Percentiles rank a stretch among this genome's conserved stretches.
phyloP scores from a whole-genome alignment of 129 eudicot species.

The Kitagawia praeruptora region DNA sequence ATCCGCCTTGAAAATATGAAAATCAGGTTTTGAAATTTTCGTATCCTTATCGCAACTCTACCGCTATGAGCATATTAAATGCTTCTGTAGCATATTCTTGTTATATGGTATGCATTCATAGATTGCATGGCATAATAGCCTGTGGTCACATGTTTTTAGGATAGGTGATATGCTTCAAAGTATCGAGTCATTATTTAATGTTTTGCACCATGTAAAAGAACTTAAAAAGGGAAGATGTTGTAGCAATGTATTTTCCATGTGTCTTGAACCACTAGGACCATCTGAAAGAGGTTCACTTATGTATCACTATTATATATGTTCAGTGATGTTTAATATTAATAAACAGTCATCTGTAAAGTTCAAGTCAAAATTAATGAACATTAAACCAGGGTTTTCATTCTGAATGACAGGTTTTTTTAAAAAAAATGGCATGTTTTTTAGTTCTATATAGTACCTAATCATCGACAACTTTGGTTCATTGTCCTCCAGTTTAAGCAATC shows the following conservation, averaged over 20 bases:
- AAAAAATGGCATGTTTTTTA: background rate
- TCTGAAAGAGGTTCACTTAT: background rate
- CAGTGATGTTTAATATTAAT: background rate
- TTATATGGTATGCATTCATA: background rate
- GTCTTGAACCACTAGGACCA: background rate
- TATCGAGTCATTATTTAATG: background rate
- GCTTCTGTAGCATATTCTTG: background rate
- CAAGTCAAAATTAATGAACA: background rate
- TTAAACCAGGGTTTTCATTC: background rate
- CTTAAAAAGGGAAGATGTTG: background rate
- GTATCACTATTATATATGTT: background rate
- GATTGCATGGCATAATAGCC: background rate
- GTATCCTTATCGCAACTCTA: background rate
- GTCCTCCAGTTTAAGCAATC: slow-evolving; percentile 49
- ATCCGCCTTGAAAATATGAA: slow-evolving; percentile 78
- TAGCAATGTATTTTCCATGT: background rate
- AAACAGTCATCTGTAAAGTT: too few relatives aligned
- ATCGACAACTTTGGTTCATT: slow-evolving; percentile 9
- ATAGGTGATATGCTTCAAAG: background rate
- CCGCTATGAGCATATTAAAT: background rate
- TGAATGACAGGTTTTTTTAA: background rate
- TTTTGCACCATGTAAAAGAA: too few relatives aligned
- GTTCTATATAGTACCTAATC: slow-evolving; percentile 1
- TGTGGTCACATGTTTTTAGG: background rate
- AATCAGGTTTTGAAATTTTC: slow-evolving; percentile 41